Base-by-base conservation (phyloP, 345 rosid genomes). In the Stellera chamaejasme region DNA sequence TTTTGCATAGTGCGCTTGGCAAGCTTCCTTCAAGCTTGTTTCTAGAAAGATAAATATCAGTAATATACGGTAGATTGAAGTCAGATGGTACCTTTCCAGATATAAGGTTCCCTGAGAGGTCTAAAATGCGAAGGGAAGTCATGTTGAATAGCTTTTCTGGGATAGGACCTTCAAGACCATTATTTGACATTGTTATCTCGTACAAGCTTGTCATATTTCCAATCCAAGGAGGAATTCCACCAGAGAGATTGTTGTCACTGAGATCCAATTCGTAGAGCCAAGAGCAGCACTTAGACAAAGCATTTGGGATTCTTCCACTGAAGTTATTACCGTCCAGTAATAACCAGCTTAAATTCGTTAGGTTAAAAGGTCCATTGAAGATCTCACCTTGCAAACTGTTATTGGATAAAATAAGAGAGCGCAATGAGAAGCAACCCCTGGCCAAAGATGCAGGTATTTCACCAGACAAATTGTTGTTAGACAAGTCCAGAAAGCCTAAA, bases 331-430 rank as follows among this genome's bases (percentile, higher is more conserved):
- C 36, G 5, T 50, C 59, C 59, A 51, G 26, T 15, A 3, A 12
- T 52, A 55, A 60, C 14, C 3, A 23, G 2, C 0, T 4, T 54
- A 55, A 52, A 13, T 66, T 48, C 46, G 10, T 27, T 27, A 19
- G 12, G 41, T 5, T 9, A 7, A 19, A 25, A 0, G 25, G 13
- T 46, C 5, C 27, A 54, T 41, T 53, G 54, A 41, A 60, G 4
- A 43, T 61, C 3, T 2, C 41, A 2, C 77, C 77, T 8, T 55
- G 62, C 54, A 73, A 61, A 19, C 43, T 65, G 36, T 73, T 73
- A 10, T 64, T 43, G n/a, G 70, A 68, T 19, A 73, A 23, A 39
- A 4, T 23, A 0, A 73, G 62, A 3, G 0, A 0, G 4, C 19
- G 0, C 10, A 65, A 43, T 11, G 2, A 13, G 1, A 0, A 0